Percentiles rank a stretch among this genome's conserved stretches.
Evolutionary conservation across 1,284 basidiomycete genomes (phyloP).

Genomic region (Sporisorium iseilematis-ciliati): DNA sequence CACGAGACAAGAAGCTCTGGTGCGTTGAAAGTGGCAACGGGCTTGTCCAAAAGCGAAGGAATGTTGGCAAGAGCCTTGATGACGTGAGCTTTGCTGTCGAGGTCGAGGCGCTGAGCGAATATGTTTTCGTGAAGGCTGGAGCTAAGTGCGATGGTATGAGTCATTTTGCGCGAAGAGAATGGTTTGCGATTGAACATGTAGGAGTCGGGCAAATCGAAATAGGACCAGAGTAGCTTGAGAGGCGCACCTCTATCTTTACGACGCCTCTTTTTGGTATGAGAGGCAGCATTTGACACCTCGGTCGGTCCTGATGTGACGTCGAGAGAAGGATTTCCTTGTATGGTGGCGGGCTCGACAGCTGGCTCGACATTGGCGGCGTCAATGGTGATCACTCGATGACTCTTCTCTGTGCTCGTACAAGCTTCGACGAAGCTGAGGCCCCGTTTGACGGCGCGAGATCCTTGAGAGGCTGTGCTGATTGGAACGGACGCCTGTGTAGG

Average conservation of each 20-base stretch:
- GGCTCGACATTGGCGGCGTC: not conserved
- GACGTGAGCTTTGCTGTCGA: not conserved
- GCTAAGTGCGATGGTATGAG: slow-evolving; percentile 4
- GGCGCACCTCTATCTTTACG: not conserved
- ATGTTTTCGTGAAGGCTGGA: too few relatives aligned
- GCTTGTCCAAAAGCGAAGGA: not conserved
- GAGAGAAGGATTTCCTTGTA: not conserved
- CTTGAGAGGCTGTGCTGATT: not conserved
- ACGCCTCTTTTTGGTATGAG: not conserved
- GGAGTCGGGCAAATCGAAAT: not conserved
- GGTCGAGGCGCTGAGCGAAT: not conserved
- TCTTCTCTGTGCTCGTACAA: not conserved
- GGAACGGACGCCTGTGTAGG: not conserved
- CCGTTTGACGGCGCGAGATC: not conserved
- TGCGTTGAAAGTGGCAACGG: not conserved
- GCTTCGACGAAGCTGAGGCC: not conserved
- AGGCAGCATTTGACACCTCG: not conserved
- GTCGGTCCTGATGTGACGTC: not conserved
- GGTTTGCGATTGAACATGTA: slow-evolving; percentile 11
- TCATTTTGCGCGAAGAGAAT: not conserved
- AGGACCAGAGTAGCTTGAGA: not conserved
- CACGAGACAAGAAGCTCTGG: not conserved
- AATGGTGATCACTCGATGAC: not conserved
- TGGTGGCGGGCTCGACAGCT: not conserved
- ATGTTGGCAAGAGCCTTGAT: not conserved